Base-by-base conservation (phyloP, 139 green algal genomes). In the Coelastrella sp. region DNA sequence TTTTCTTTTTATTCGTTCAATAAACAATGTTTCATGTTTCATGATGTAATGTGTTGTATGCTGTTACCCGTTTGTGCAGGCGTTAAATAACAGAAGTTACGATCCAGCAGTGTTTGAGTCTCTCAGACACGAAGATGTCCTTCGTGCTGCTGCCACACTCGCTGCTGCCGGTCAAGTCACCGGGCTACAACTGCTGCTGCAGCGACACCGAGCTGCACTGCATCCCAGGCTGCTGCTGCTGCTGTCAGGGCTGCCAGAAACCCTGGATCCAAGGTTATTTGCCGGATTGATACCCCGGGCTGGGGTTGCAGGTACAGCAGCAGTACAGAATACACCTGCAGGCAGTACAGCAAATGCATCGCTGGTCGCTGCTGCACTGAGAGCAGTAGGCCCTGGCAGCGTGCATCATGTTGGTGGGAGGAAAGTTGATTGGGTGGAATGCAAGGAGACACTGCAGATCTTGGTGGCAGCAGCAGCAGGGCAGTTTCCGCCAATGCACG, bases 221-320 rank as follows among this genome's bases (percentile, higher is more conserved):
- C 63, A 81, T 38, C 63, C 63, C 2, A 5, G 35, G 5, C 73
- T 87, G 63, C 62, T 89, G 50, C 45, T n/a, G 9, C 50, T 85
- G 50, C 72, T 89, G 64, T 60, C 63, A 30, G 27, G 32, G 19
- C 53, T 89, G n/a, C 86, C 86, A 11, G 86, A 89, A 63, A 87
- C 23, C 63, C 21, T 87, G 71, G 84, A 80, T 40, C 86, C 86
- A 15, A 72, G 86, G 0, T 50, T 62, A 4, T 89, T 85, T 83
- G 57, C 59, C 3, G 73, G 40, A 7, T 63, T 89, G 35, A 69
- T 89, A 38, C 86, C 86, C 3, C 62, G 78, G 27, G 35, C 75
- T 21, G 72, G 43, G 6, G 43, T 34, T 5, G 23, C 40, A 38
- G 72, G 45, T 9, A 21, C 72, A 73, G 41, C 69, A 60, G 38